Evolutionary conservation across 345 rosid genomes (phyloP).

Genomic region (Adansonia digitata): DNA sequence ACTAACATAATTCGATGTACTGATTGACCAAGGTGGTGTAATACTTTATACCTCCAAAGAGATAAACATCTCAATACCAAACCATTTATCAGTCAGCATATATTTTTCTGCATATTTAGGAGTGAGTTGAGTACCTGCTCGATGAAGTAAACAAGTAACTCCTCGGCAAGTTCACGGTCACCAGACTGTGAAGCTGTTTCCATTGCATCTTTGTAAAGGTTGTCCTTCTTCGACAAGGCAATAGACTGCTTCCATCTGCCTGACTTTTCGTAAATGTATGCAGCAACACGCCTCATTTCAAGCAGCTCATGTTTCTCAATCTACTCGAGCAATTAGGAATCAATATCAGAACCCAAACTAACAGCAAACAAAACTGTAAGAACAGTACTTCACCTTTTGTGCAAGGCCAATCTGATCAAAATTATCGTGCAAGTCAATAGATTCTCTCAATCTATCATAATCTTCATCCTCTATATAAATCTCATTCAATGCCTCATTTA

Average conservation of each 20-base stretch:
- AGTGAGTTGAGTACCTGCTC: constrained; percentile 51
- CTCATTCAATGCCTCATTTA: constrained; percentile 89
- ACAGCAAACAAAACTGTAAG: not conserved
- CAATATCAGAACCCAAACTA: not conserved
- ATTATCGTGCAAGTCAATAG: constrained; percentile 87
- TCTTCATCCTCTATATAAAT: constrained; percentile 62
- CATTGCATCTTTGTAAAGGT: constrained; percentile 92
- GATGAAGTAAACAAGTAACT: constrained; percentile 88
- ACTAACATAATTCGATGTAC: not conserved
- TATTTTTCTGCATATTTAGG: not conserved
- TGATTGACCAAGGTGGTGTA: not conserved
- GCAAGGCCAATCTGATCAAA: constrained; percentile 32
- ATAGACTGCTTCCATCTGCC: constrained; percentile 99
- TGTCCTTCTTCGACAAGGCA: constrained; percentile 93
- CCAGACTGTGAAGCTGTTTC: constrained; percentile 99
- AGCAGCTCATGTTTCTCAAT: constrained; percentile 98
- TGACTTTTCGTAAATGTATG: constrained; percentile 94
- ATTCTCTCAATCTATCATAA: constrained; percentile 87
- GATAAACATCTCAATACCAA: not conserved
- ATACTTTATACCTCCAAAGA: not conserved
- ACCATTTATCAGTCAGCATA: not conserved
- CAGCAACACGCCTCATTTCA: constrained; percentile 99
- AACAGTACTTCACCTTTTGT: constrained; percentile 1
- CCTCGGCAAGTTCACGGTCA: constrained; percentile 95
- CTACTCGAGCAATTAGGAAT: constrained; percentile 34